Base-by-base conservation (phyloP, 192 early-diverging fungal genomes). In the Coemansia biformis region DNA sequence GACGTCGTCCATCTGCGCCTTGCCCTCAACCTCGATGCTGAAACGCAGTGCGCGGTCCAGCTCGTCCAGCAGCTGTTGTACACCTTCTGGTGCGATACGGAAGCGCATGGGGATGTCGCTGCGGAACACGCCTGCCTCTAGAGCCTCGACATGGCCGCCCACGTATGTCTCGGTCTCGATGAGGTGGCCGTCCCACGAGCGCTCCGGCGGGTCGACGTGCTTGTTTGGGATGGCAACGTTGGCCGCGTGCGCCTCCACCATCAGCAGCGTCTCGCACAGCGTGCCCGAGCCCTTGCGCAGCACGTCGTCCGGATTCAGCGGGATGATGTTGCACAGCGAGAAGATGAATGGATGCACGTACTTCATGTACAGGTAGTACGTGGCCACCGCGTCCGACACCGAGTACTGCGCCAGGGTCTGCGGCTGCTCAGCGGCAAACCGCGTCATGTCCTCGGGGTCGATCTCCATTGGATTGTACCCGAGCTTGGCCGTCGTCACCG, bases 251-350 rank as follows among this genome's bases (percentile, higher is more conserved):
- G 96, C 91, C 74, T 95, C 83, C 3, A 93, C 96, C 96, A 99
- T 99, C 26, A 99, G 76, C 34, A 99, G 63, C 26, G 86, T 81
- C 68, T 99, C 96, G 51, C 96, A 99, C 6, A 99, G 76, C 21
- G 96, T 97, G 14, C 96, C 96, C 32, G 88, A 87, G 6, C 96
- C 96, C 69, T 92, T 89, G 42, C 96, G 81, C 52, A 97, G 67
- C 38, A 99, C 92, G 43, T 99, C 96, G 66, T 99, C 96, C 0
- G 93, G 92, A 35, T 88, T 88, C 59, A 97, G 83, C 0, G 96
- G 96, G 57, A 99, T 97, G 57, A 99, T 94, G 56, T 94, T 99
- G 77, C 96, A 97, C 17, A 99, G 81, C n/a, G 96, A 99, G 56
- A 97, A 99, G 33, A 95, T 91, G 54, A 99, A 99, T 22, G 93